Base-by-base conservation (phyloP, 2,329 filamentous ascomycete species). In the Colletotrichum caudatum region DNA sequence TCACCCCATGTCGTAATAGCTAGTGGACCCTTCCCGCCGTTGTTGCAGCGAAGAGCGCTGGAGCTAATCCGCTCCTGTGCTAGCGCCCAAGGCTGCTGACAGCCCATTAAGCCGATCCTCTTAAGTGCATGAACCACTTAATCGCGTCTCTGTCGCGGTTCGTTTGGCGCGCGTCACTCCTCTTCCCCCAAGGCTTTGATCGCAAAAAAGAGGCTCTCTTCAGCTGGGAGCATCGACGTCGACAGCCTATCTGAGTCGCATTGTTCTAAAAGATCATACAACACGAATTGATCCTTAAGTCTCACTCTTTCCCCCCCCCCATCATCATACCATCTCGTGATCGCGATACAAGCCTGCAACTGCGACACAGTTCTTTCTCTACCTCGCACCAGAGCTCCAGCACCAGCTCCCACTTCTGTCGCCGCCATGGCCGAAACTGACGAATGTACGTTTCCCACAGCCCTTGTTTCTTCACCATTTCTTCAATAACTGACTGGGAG, bases 1-100 rank as follows among this genome's bases (percentile, higher is more conserved):
- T 71, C 53, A 71, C 65, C 65, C 57, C 46, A 69, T 72, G 69
- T 72, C 65, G 65, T 64, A 69, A 69, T 72, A 39, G 14, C 48
- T 8, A 41, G 69, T 72, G 69, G 69, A 54, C 59, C 69, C 65
- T 50, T 64, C 50, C 61, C 61, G 61, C 20, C 1, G 37, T 20
- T 56, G 37, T 20, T 29, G 41, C 44, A 46, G 41, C 33, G 33
- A 41, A 37, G 35, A 53, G 20, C 1, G 39, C 46, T 39, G 8
- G 37, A 56, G 26, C 61, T 33, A 64, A 23, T 18, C 8, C 50
- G 5, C n/a, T 64, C 14, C 37, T 26, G 23, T 54, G 23, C 44
- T 69, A 69, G 66, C 54, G 69, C 46, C 53, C 59, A 46, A 53
- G 23, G 18, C 46, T 37, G 26, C 20, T 23, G 51, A 37, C 35